Evolutionary conservation across 2,329 filamentous ascomycete genomes (phyloP), one percentile per base, ranked within the genome.

Genomic region (Colletotrichum australisinense): DNA sequence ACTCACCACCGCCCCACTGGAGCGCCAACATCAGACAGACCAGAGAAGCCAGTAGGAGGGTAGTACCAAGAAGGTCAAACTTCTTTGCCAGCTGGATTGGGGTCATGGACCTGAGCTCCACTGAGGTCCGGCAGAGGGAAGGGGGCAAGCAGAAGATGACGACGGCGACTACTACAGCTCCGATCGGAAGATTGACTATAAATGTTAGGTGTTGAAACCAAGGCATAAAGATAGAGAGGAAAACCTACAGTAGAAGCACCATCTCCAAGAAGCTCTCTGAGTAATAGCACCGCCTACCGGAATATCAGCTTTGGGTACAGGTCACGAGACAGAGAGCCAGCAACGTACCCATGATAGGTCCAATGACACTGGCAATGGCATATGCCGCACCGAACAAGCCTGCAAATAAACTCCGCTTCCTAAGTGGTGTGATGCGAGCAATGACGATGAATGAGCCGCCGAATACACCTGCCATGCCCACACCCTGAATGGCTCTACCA

Each of bases 1-100:
- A 79, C n/a, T 76, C 77, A 22, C 70, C 75, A 19, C 81, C 82
- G 55, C 82, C 82, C 84, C 83, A 86, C 67, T 86, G 83, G 14
- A 87, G 78, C 12, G 84, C 84, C 16, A 87, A 76, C 1, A 86
- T 74, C 11, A 86, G 80, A 70, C 83, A 86, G 57, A 85, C 77
- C 11, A 75, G n/a, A 58, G 57, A 42, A 19, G 75, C 53, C 8
- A 75, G 69, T 22, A 77, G 55, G 19, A 73, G 4, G 5, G 59
- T 16, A 2, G 67, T 75, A 1, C 76, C 76, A 5, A 74, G 32
- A 5, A 57, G 64, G 30, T 77, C 88, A 35, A 76, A 66, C 11
- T 67, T 46, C 35, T 22, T 49, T 6, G 75, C 24, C 8, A 72
- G 42, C 26, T 67, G 55, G 14, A 52, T 32, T 28, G 32, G 58